A percentile compares a stretch with the other conserved stretches of the same genome.
phyloP scores from a whole-genome alignment of 495 filamentous ascomycete genomes.

The Amniculicola lignicola region DNA sequence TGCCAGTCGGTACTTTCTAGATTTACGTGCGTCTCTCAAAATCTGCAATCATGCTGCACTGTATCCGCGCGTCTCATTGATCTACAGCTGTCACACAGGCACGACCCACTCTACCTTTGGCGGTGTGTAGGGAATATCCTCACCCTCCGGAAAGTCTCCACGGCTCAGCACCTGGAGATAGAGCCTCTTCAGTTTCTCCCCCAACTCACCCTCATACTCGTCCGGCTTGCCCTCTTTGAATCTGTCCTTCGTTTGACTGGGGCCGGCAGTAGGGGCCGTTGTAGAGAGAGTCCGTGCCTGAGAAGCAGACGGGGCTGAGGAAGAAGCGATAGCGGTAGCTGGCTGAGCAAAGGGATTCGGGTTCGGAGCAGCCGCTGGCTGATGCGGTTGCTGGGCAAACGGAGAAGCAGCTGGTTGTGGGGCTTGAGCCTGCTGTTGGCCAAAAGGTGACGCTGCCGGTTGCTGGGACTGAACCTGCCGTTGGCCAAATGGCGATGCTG shows the following conservation, averaged over 20 bases:
- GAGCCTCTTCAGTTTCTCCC: constrained; percentile 51
- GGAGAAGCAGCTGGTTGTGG: constrained; percentile 13
- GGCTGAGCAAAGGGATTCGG: not conserved
- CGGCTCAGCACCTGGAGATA: constrained; percentile 59
- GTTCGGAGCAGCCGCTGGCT: not conserved
- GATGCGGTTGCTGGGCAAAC: not conserved
- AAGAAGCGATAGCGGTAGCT: constrained; percentile 39
- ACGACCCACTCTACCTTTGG: constrained; percentile 67
- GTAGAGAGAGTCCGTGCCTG: too few species aligned
- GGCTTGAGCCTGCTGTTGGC: constrained; percentile 11
- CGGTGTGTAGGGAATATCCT: constrained; percentile 61
- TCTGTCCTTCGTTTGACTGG: constrained; percentile 28
- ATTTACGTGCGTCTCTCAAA: too few species aligned
- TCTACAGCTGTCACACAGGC: too few species aligned
- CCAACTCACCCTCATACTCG: constrained; percentile 49
- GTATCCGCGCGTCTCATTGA: too few species aligned
- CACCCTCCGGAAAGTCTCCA: constrained; percentile 54
- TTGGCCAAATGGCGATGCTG: constrained; percentile 21
- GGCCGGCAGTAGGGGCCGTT: constrained; percentile 46
- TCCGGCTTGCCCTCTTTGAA: constrained; percentile 53
- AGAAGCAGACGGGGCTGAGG: too few species aligned
- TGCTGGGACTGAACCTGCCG: constrained; percentile 1
- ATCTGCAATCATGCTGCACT: too few species aligned
- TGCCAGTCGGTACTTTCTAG: too few species aligned
- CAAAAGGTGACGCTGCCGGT: constrained; percentile 18